These are phyloP conservation scores for Shiraia bambusicola DNA, from an alignment of 2,329 filamentous ascomycete species.

Conservation along the genomic window DNA sequence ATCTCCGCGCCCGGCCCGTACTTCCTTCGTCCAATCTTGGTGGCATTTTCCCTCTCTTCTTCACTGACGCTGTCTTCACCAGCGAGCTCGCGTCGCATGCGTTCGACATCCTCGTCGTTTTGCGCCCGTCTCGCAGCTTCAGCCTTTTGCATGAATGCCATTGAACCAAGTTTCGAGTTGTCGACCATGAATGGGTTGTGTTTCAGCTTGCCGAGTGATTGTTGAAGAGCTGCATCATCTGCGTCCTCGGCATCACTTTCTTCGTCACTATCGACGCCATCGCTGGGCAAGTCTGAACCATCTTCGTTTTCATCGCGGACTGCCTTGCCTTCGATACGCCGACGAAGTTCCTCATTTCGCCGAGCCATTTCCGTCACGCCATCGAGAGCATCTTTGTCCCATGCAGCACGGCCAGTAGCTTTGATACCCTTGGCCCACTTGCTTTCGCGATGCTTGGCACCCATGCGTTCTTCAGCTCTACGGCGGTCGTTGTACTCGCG, in stretches of 20 bases:
- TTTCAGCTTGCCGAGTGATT: conserved; percentile 42
- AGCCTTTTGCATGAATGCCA: conserved; percentile 94
- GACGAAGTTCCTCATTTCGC: conserved; percentile 77
- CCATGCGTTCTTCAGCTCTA: conserved; percentile 81
- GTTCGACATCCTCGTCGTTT: conserved; percentile 70
- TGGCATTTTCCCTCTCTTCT: conserved; percentile 56
- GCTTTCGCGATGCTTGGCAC: conserved; percentile 80
- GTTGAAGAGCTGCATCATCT: conserved; percentile 41
- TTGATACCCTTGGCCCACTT: conserved; percentile 89
- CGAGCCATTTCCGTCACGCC: conserved; percentile 79
- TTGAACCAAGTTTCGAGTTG: conserved; percentile 68
- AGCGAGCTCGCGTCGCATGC: conserved; percentile 67
- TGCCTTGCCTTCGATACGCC: conserved; percentile 73
- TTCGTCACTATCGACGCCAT: conserved; percentile 54
- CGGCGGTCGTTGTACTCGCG: conserved; percentile 68
- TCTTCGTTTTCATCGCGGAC: conserved; percentile 52
- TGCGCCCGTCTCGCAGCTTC: conserved; percentile 74
- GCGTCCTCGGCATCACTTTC: conserved; percentile 65
- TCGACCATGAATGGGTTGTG: conserved; percentile 59
- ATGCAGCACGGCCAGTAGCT: conserved; percentile 74
- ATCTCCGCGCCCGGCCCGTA: conserved; percentile 59
- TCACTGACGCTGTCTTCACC: conserved; percentile 58
- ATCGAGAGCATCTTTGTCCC: conserved; percentile 83
- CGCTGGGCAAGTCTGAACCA: conserved; percentile 52
- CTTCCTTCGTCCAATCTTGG: conserved; percentile 67